Base-by-base conservation (phyloP, 768 basidiomycete genomes). In the Termitomyces sp. region DNA sequence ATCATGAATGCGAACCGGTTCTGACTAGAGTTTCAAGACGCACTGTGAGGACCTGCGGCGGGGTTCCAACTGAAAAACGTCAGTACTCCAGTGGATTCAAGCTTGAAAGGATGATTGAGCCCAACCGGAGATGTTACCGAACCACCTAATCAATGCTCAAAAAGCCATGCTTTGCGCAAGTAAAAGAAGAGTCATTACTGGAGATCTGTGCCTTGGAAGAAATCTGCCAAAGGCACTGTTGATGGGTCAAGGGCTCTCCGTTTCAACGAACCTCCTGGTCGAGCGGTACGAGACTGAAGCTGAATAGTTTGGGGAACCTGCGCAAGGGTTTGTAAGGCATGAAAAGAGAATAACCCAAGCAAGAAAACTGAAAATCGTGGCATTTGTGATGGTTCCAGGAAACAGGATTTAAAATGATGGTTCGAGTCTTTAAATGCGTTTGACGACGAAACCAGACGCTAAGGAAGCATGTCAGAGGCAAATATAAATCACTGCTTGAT, bases 121-220 rank as follows among this genome's bases (percentile, higher is more conserved):
- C 62, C 45, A 54, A 79, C 78, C 74, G 56, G 77, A 72, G 48
- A 81, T 75, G 58, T 82, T 77, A 20, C 80, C 80, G 58, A 75
- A 82, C 80, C 80, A 80, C 67, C 79, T 81, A 44, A 33, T 54
- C 44, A 18, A 55, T 36, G 53, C 33, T 26, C 20, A 45, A 49
- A 40, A 44, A 46, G 33, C 44, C 60, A 44, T 41, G 26, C 32
- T 22, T 51, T 28, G 46, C 44, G 30, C 33, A 54, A 61, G 46
- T 30, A 16, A n/a, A n/a, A n/a, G 20, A 28, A 55, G 35, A 30
- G 43, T 52, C 58, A 74, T 65, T 58, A 83, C 79, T 83, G 82
- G n/a, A 83, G 73, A 65, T 83, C 82, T 38, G 82, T 83, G 43
- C 81, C 82, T 50, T 74, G 60, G 70, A 82, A 83, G 65, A 80